Base-by-base conservation (phyloP, 1,284 basidiomycete species). In the Austroboletus niveus region DNA sequence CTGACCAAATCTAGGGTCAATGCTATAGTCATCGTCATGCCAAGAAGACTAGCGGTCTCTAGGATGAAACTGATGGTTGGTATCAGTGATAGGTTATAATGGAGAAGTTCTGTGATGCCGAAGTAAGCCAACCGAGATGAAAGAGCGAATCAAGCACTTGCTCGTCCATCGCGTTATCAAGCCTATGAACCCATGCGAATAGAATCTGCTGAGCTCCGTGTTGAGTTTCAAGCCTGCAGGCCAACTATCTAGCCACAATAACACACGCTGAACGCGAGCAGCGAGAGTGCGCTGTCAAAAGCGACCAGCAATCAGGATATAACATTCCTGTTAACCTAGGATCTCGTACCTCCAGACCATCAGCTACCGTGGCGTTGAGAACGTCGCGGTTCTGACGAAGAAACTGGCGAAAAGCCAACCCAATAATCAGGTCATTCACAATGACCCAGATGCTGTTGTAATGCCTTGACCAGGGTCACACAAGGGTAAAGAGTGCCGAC, bases 171-270 rank as follows among this genome's bases (percentile, higher is more conserved):
- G 62, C 4, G 74, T 73, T 7, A 90, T 79, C 5, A 87, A 57
- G 24, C 79, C 77, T 1, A 84, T 75, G 51, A 95, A 87, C 0
- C 81, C 76, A 52, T 85, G 79, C 32, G 86, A 84, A 60, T 94
- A 90, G 63, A 96, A 91, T 17, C 78, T 74, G 59, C 92, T 91
- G 15, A 98, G 79, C 59, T 98, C 92, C 0, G 92, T 93, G 66
- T 99, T 99, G 53, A 99, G 84, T 71, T 99, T 99, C 41, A 99
- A 72, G 1, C 97, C 96, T 0, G 89, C 92, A 0, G 96, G 96
- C 95, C 97, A 99, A 52, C 88, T 84, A 65, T 96, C 89, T 5
- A 99, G 77, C 95, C 95, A 98, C 2, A 77, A 60, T 1, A 97
- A 74, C 0, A 79, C 75, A 17, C 72, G 72, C 42, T 78, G 75